phyloP scores from a whole-genome alignment of 306 rosid species.

The Betula pendula region DNA sequence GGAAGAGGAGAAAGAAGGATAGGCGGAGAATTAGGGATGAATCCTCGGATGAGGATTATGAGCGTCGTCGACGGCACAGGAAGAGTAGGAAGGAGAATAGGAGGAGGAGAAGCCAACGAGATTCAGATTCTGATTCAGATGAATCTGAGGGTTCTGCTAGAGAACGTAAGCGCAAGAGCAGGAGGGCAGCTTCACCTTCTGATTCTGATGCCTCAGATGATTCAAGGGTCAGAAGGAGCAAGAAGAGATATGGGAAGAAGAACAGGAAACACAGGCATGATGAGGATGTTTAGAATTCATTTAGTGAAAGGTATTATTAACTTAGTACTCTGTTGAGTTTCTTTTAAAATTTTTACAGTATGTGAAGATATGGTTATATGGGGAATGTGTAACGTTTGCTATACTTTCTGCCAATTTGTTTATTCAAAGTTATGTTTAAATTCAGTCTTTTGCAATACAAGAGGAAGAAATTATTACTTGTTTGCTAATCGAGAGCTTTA shows the following conservation, averaged over 20 bases:
- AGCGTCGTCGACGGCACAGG: constrained; percentile 13
- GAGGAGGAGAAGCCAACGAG: constrained; percentile 36
- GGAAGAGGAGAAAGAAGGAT: constrained; percentile 58
- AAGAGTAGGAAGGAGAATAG: constrained; percentile 39
- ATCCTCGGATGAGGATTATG: not conserved
- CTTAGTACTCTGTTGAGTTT: constrained; percentile 1
- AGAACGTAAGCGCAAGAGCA: constrained; percentile 54
- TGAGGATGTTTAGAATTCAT: constrained; percentile 42
- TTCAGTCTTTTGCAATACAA: not conserved
- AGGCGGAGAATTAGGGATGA: not conserved
- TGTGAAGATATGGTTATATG: not conserved
- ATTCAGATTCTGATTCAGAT: constrained; percentile 62
- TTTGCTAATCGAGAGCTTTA: not conserved
- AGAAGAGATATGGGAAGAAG: constrained; percentile 60
- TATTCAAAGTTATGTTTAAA: not conserved
- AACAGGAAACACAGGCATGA: constrained; percentile 44
- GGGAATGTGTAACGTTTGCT: not conserved
- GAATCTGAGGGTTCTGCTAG: constrained; percentile 56
- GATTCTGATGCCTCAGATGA: constrained; percentile 52
- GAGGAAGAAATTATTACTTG: not conserved
- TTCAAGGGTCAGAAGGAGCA: constrained; percentile 53
- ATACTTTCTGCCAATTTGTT: constrained; percentile 17
- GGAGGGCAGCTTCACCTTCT: constrained; percentile 46
- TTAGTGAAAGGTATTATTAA: not conserved
- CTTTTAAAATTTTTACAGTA: not conserved